These are phyloP conservation scores for Botrytis squamosa DNA, from an alignment of 2,329 filamentous ascomycete species.

Conservation along the genomic window DNA sequence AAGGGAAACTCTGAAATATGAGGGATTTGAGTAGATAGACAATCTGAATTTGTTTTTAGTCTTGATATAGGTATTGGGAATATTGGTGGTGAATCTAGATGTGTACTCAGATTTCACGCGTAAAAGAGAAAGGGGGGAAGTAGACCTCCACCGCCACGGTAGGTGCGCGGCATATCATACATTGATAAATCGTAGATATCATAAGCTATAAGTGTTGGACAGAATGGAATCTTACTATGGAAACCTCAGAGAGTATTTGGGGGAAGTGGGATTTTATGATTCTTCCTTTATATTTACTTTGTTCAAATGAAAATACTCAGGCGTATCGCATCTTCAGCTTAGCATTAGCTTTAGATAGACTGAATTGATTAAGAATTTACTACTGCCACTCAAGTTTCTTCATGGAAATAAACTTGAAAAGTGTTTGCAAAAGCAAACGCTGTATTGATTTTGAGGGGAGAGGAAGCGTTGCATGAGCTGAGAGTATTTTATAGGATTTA, in stretches of 20 bases:
- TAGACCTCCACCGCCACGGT: no score
- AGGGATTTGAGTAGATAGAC: fast-evolving
- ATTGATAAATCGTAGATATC: no score
- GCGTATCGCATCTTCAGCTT: no score
- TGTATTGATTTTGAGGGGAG: fast-evolving
- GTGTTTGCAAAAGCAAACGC: neutral
- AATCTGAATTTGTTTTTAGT: neutral
- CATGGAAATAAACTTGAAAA: neutral
- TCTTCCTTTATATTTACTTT: no score
- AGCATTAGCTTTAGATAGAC: neutral
- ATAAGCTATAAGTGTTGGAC: no score
- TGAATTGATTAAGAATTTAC: neutral
- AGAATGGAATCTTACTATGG: no score
- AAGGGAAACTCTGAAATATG: neutral
- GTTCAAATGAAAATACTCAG: no score
- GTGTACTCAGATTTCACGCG: neutral
- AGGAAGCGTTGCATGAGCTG: neutral
- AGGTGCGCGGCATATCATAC: no score
- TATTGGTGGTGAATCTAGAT: neutral
- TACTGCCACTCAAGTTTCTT: neutral
- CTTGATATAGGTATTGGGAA: neutral
- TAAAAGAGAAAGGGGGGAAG: no score
- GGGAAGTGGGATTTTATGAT: no score
- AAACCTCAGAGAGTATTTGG: no score
- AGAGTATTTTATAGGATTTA: neutral